Conservation (phyloP, 306 rosid genomes). For the Psophocarpus tetragonolobus region DNA sequence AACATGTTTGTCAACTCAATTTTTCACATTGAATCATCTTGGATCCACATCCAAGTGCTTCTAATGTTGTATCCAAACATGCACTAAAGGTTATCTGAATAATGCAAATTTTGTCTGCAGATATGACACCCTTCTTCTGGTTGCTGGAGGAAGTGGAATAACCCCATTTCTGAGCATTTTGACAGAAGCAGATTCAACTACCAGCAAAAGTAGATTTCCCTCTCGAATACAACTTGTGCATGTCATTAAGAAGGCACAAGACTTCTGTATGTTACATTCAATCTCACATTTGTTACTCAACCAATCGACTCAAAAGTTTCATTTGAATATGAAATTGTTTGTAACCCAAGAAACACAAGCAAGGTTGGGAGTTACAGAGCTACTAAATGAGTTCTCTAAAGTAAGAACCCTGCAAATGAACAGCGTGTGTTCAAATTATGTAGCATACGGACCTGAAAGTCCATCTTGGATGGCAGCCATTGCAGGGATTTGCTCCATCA, state of each 20-base stretch:
- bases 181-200: slow-evolving; percentile 58
- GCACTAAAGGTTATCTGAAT: slow-evolving; percentile 16
- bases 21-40: no score
- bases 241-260: slow-evolving; percentile 65
- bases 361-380: slow-evolving; percentile 46
- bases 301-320: slow-evolving; percentile 44
- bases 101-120: slow-evolving; percentile 49
- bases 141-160: slow-evolving; percentile 92
- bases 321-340: slow-evolving; percentile 59
- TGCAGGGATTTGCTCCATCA: slow-evolving; percentile 54
- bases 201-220: slow-evolving; percentile 41
- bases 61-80: no score
- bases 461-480: slow-evolving; percentile 63
- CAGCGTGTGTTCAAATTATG: slow-evolving; percentile 44
- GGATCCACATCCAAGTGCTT: no score
- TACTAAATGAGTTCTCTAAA: slow-evolving; percentile 44
- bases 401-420: slow-evolving; percentile 54
- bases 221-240: slow-evolving; percentile 62
- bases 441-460: slow-evolving; percentile 65
- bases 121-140: slow-evolving; percentile 66
- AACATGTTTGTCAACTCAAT: no score
- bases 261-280: slow-evolving; percentile 60
- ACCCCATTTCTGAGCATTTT: slow-evolving; percentile 87
- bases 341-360: slow-evolving; percentile 74
- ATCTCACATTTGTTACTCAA: slow-evolving; percentile 56